Conservation (phyloP, 176 grass and related monocot species). For the Tuctoria greenei region DNA sequence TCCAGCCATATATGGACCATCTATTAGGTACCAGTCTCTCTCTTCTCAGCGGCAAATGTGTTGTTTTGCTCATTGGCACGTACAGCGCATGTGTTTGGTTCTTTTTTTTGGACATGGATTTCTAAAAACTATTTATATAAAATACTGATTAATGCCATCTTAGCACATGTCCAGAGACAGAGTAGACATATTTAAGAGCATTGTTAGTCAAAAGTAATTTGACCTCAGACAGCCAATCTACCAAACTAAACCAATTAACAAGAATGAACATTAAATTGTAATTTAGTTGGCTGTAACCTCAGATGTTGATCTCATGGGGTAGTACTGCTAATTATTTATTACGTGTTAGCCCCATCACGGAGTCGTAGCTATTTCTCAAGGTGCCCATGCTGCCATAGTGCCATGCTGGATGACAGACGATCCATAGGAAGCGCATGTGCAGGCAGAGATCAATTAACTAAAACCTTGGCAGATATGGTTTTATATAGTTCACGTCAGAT, state of each 20-base stretch:
- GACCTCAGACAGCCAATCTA: neutral
- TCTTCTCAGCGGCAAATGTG: neutral
- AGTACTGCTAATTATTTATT: neutral
- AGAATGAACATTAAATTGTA: neutral
- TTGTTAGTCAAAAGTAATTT: neutral
- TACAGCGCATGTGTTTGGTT: neutral
- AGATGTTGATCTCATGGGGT: neutral
- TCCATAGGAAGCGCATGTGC: neutral
- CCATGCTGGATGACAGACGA: neutral
- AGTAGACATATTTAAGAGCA: too few relatives aligned
- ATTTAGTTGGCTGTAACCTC: too few relatives aligned
- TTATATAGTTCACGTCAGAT: slow-evolving; percentile 5
- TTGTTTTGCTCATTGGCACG: neutral
- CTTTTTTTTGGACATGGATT: neutral
- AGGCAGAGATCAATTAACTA: neutral
- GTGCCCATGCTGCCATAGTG: too few relatives aligned
- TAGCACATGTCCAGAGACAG: too few relatives aligned
- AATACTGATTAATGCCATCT: too few relatives aligned
- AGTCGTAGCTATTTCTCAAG: neutral
- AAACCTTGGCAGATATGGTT: neutral
- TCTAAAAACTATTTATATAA: too few relatives aligned
- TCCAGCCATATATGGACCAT: neutral
- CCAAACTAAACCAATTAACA: neutral
- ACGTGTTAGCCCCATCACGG: neutral
- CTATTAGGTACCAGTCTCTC: neutral